Conservation (phyloP, 83 land plant genomes). For the Picea engelmannii region DNA sequence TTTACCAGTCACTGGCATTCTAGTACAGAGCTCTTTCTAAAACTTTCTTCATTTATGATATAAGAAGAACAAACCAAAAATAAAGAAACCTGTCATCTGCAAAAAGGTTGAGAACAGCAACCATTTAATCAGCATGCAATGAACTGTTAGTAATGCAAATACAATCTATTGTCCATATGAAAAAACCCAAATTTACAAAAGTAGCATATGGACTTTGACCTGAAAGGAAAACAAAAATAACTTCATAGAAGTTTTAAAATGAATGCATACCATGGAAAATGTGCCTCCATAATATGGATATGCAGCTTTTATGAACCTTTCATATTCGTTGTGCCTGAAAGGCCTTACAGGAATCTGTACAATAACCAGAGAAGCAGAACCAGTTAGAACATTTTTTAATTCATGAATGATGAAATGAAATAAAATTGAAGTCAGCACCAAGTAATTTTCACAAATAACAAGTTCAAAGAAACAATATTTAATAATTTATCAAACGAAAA, state of each 20-base stretch:
- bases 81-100: constrained; percentile 75
- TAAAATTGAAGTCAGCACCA: too few relatives aligned
- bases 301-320: too few relatives aligned
- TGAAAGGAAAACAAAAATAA: neutral
- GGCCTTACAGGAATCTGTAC: neutral
- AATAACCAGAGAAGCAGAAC: neutral
- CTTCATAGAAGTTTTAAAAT: neutral
- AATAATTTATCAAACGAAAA: neutral
- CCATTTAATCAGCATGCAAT: neutral
- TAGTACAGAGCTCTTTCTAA: neutral
- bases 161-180: neutral
- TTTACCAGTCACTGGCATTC: neutral
- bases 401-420: too few relatives aligned
- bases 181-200: neutral
- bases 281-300: too few relatives aligned
- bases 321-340: too few relatives aligned
- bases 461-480: neutral
- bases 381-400: neutral
- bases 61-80: constrained; percentile 60
- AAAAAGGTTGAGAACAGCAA: neutral
- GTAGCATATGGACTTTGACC: neutral
- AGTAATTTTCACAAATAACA: too few relatives aligned
- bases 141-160: neutral
- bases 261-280: neutral
- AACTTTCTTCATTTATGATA: constrained; percentile 47